A percentile compares a stretch with the other conserved stretches of the same genome.
Conservation (phyloP, 2,329 filamentous ascomycete genomes). For the Talaromyces sp. region DNA sequence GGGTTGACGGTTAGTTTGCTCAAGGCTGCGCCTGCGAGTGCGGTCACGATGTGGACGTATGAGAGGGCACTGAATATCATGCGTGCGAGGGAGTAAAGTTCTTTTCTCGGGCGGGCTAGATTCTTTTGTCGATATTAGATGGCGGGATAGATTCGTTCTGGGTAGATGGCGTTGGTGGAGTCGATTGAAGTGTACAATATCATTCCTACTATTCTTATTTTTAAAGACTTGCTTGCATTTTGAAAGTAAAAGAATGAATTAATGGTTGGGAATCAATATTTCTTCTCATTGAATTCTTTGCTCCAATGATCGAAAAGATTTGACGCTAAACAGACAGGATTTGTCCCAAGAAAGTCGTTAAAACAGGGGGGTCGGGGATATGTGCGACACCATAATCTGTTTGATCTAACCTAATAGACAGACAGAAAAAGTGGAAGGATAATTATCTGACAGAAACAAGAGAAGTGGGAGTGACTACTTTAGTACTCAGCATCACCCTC, state of each 20-base stretch:
- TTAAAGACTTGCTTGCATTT: neutral
- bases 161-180: neutral
- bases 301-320: constrained; percentile 1
- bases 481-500: constrained; percentile 47
- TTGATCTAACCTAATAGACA: neutral
- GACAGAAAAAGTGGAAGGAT: neutral
- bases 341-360: neutral
- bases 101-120: neutral
- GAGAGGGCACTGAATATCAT: constrained; percentile 68
- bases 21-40: constrained; percentile 90
- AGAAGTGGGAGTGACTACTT: neutral
- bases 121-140: neutral
- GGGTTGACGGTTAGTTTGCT: constrained; percentile 84
- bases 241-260: neutral
- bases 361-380: constrained; percentile 1
- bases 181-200: neutral
- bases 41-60: constrained; percentile 93
- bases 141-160: neutral
- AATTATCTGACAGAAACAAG: constrained; percentile 4
- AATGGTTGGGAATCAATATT: neutral
- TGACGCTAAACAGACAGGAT: neutral
- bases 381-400: constrained; percentile 11
- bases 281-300: neutral
- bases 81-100: constrained; percentile 30
- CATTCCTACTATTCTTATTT: neutral